Percentiles rank a stretch among this genome's conserved stretches.
Conservation (phyloP, 164 flowering plant genomes). For the Taxillus chinensis region DNA sequence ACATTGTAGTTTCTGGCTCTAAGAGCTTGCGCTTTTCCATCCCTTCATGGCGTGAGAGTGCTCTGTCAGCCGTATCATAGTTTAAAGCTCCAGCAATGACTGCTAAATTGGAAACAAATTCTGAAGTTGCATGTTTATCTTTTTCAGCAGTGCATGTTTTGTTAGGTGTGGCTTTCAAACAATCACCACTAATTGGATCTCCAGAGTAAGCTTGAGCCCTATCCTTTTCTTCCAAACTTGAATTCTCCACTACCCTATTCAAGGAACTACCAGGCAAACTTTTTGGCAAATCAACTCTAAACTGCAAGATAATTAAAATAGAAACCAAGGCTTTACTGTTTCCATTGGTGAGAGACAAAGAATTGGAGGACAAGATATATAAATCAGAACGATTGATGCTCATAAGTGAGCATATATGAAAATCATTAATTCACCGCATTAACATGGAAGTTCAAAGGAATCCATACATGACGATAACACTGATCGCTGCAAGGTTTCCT, state of each 20-base stretch:
- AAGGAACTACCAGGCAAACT: conserved; percentile 12
- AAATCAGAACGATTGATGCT: too few relatives aligned
- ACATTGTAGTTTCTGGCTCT: conserved; percentile 1
- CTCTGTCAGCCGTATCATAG: conserved; percentile 5
- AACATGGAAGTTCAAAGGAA: neutral
- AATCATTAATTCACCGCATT: too few relatives aligned
- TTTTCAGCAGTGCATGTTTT: conserved; percentile 17
- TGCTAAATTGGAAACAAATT: conserved; percentile 15
- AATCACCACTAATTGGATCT: conserved; percentile 9
- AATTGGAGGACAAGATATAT: too few relatives aligned
- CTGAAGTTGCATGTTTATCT: conserved; percentile 8
- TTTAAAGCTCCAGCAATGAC: conserved; percentile 12
- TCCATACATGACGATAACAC: conserved; percentile 65
- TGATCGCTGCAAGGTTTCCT: conserved; percentile 79
- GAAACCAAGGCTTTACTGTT: neutral
- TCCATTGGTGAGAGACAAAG: neutral
- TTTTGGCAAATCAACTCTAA: conserved; percentile 21
- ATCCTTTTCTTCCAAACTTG: conserved; percentile 14
- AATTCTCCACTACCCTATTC: conserved; percentile 5
- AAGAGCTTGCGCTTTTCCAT: conserved; percentile 22
- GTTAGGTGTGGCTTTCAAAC: conserved; percentile 11
- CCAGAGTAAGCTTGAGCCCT: conserved; percentile 8
- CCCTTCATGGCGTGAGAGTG: conserved; percentile 7
- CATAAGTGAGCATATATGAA: too few relatives aligned
- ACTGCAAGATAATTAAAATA: conserved; percentile 22